A percentile compares a stretch with the other conserved stretches of the same genome.
Conservation (phyloP, 2,329 filamentous ascomycete genomes). For the Berkeleyomyces basicola region DNA sequence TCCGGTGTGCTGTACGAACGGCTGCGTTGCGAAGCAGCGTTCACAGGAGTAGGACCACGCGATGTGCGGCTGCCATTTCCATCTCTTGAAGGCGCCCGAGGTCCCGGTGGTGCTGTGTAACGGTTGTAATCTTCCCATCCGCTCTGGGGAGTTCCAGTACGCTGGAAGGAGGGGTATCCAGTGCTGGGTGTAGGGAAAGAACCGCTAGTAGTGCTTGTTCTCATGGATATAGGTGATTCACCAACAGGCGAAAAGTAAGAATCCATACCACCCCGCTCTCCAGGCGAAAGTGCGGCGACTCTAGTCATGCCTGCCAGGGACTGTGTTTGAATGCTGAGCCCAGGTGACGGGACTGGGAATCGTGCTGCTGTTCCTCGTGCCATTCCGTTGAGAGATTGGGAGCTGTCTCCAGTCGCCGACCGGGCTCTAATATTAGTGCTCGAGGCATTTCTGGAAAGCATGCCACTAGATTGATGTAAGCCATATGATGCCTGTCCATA, state of each 20-base stretch:
- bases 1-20: constrained; percentile 92
- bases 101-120: constrained; percentile 78
- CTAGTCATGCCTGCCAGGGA: constrained; percentile 14
- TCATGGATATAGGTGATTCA: constrained; percentile 62
- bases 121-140: constrained; percentile 59
- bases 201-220: constrained; percentile 58
- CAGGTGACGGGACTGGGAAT: constrained; percentile 46
- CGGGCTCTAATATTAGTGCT: constrained; percentile 59
- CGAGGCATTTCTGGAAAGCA: constrained; percentile 48
- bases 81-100: constrained; percentile 64
- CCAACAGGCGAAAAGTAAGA: constrained; percentile 86
- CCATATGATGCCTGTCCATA: constrained; percentile 7
- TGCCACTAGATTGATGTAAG: constrained; percentile 15
- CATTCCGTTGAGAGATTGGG: constrained; percentile 39
- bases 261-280: constrained; percentile 46
- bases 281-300: constrained; percentile 30
- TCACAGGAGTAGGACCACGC: constrained; percentile 49
- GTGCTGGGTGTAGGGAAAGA: constrained; percentile 40
- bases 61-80: constrained; percentile 34
- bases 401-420: constrained; percentile 58
- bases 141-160: constrained; percentile 51
- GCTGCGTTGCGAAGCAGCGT: constrained; percentile 58
- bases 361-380: constrained; percentile 48
- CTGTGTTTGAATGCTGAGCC: constrained; percentile 54
- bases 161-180: constrained; percentile 48